These are phyloP conservation scores for Moesziomyces sp. DNA, from an alignment of 1,284 basidiomycete species.

Conservation along the genomic window DNA sequence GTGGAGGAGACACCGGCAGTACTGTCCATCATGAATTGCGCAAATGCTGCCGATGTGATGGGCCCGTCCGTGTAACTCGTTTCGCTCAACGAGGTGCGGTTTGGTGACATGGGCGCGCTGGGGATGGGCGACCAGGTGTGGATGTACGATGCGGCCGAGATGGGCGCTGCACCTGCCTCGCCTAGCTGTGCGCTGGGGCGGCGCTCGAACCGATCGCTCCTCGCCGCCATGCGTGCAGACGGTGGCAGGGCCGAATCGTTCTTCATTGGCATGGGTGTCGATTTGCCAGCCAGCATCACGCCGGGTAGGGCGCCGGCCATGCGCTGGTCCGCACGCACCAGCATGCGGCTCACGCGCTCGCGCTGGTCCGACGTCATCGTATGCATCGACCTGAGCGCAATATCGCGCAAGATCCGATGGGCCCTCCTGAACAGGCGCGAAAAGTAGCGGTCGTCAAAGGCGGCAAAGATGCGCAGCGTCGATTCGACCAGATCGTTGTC, in stretches of 20 bases:
- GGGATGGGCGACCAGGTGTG: slow-evolving; percentile 49
- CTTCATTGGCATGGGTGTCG: slow-evolving; percentile 12
- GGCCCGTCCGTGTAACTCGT: slow-evolving; percentile 18
- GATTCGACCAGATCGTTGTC: slow-evolving; percentile 57
- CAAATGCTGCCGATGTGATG: slow-evolving; percentile 33
- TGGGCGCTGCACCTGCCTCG: slow-evolving; percentile 24
- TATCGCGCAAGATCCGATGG: slow-evolving; percentile 46
- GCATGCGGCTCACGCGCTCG: slow-evolving; percentile 48
- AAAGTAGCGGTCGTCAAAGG: slow-evolving; percentile 51
- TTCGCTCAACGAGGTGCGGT: slow-evolving; percentile 37
- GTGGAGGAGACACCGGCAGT: neutral
- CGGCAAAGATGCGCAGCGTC: slow-evolving; percentile 51
- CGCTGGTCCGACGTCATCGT: slow-evolving; percentile 50
- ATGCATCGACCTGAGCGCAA: slow-evolving; percentile 46
- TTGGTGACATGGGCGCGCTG: slow-evolving; percentile 46
- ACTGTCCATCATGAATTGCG: slow-evolving; percentile 33
- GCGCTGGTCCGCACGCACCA: slow-evolving; percentile 33
- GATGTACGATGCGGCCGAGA: slow-evolving; percentile 46
- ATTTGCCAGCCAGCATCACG: slow-evolving; percentile 11
- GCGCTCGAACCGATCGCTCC: slow-evolving; percentile 21
- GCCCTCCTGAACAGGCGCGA: slow-evolving; percentile 46
- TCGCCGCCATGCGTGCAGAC: slow-evolving; percentile 29
- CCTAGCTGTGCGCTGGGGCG: slow-evolving; percentile 12
- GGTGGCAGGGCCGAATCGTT: slow-evolving; percentile 26
- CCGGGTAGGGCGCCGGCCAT: slow-evolving; percentile 29